phyloP scores from a whole-genome alignment of 805 yeast species.

The Millerozyma acaciae region DNA sequence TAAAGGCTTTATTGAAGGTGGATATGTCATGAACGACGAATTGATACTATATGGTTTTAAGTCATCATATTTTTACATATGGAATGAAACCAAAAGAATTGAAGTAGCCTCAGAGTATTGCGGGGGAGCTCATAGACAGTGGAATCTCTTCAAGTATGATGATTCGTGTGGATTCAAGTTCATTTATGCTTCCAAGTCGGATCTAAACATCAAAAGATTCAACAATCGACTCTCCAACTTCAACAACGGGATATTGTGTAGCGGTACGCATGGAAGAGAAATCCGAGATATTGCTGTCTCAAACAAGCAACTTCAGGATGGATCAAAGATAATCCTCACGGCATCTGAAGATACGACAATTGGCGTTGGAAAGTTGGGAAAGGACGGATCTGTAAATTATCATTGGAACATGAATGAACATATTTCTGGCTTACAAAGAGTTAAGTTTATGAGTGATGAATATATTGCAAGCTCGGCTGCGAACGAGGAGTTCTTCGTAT shows the following conservation, averaged over 20 bases:
- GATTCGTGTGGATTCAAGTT: constrained; percentile 37
- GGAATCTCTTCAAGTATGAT: constrained; percentile 47
- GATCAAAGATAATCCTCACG: constrained; percentile 51
- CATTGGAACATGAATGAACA: constrained; percentile 72
- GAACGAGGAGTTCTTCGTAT: constrained; percentile 80
- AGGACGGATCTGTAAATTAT: constrained; percentile 41
- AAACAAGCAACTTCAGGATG: constrained; percentile 16
- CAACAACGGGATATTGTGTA: constrained; percentile 27
- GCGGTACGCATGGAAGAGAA: constrained; percentile 91
- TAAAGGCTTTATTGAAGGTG: constrained; percentile 81
- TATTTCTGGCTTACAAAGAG: constrained; percentile 81
- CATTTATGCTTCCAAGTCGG: constrained; percentile 53
- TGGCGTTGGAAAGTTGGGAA: constrained; percentile 44
- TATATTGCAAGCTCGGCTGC: constrained; percentile 60
- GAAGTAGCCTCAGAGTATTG: constrained; percentile 71
- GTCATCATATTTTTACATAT: constrained; percentile 70
- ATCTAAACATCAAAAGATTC: constrained; percentile 35
- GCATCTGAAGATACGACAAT: constrained; percentile 90
- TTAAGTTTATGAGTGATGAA: constrained; percentile 54
- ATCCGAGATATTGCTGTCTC: constrained; percentile 69
- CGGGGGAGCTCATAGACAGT: constrained; percentile 89
- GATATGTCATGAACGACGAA: constrained; percentile 36
- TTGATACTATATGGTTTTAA: constrained; percentile 76
- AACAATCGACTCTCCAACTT: constrained; percentile 14
- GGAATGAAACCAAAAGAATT: constrained; percentile 74